These are phyloP conservation scores for Kwoniella bestiolae DNA, from an alignment of 768 basidiomycete species.

Conservation along the genomic window DNA sequence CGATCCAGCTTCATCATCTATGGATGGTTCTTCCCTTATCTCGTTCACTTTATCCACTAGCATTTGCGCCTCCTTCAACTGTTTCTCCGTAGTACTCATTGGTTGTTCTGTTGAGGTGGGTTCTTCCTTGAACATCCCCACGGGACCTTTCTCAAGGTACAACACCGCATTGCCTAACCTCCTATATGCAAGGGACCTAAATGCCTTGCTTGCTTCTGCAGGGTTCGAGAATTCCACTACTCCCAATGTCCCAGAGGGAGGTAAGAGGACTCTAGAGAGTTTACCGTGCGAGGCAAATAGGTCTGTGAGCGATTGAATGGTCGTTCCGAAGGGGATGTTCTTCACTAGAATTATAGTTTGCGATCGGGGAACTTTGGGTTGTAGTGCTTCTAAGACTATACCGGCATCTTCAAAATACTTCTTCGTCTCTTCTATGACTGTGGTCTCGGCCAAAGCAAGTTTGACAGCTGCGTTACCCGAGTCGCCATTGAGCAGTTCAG, in stretches of 20 bases:
- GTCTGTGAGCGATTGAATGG: constrained; percentile 71
- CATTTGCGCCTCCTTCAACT: constrained; percentile 58
- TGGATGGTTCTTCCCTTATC: constrained; percentile 28
- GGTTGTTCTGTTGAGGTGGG: constrained; percentile 30
- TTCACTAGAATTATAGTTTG: constrained; percentile 88
- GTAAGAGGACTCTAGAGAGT: constrained; percentile 73
- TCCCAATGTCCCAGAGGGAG: constrained; percentile 90
- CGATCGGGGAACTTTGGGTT: constrained; percentile 60
- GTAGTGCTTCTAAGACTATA: constrained; percentile 55
- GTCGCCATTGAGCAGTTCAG: constrained; percentile 84
- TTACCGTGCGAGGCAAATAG: constrained; percentile 78
- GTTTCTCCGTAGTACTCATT: constrained; percentile 53
- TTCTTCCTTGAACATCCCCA: constrained; percentile 70
- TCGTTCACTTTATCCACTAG: constrained; percentile 49
- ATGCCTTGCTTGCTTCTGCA: constrained; percentile 73
- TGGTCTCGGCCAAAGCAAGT: constrained; percentile 93
- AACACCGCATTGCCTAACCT: constrained; percentile 85
- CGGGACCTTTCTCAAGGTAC: constrained; percentile 90
- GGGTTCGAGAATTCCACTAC: constrained; percentile 81
- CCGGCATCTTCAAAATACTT: constrained; percentile 70
- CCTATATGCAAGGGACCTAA: constrained; percentile 81
- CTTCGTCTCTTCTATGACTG: constrained; percentile 93
- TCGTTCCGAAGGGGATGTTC: constrained; percentile 93
- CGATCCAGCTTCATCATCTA: constrained; percentile 63
- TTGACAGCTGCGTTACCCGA: constrained; percentile 73